Evolutionary conservation across 371 early-diverging fungal genomes (phyloP), one percentile per base, ranked within the genome.

Genomic region (Coemansia sp.): DNA sequence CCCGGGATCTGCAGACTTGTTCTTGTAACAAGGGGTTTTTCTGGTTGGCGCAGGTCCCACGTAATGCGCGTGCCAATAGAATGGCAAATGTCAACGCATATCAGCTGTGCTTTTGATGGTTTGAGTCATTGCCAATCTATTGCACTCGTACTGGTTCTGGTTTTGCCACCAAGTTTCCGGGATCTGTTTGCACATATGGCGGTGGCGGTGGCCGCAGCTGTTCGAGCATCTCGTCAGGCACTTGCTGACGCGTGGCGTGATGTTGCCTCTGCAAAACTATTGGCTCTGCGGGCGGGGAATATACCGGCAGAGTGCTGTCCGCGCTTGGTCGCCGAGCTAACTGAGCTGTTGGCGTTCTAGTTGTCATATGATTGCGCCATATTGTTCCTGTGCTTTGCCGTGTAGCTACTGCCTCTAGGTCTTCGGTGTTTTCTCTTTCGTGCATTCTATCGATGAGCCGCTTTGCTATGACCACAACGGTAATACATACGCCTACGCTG

Each of bases 281-380:
- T 26, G 65, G 59, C 26, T 61, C 61, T 19, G 26, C 21, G 7
- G 57, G 65, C 2, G 65, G 65, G 3, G 65, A 41, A 36, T 64
- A 64, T 28, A 44, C 46, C 0, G 65, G 65, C 24, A 64, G 46
- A 4, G 40, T 58, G 46, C 17, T 28, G 28, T 61, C 63, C 3
- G 32, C 32, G 15, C 24, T 41, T 40, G n/a, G 36, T 58, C 41
- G 58, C n/a, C 41, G 36, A 21, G 23, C 17, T 17, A 8, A 8
- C 17, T 17, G 48, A 7, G 3, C 8, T n/a, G 48, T 48, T 8
- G 48, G 8, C 8, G 8, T 17, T 17, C 48, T 15, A n/a, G 8
- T 8, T n/a, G 48, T 8, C 8, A 17, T 15, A n/a, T 15, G 2
- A 7, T 17, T 48, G 48, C 48, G 15, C 48, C 48, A 48, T 15